Base-by-base conservation (phyloP, 2,329 filamentous ascomycete species). In the Penicillium italicum region DNA sequence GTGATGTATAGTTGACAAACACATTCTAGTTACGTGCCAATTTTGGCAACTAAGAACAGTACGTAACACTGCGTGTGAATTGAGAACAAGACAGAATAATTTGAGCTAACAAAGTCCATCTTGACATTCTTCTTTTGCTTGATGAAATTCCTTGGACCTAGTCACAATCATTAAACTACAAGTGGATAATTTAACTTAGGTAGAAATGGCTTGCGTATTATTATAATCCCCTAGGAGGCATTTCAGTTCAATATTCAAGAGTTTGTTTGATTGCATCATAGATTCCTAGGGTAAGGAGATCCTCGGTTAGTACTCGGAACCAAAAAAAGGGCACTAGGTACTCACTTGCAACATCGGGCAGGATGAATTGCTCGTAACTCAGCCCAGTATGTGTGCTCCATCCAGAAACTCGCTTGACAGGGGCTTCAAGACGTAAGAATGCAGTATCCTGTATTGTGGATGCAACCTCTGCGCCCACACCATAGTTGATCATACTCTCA, bases 401-500 rank as follows among this genome's bases (percentile, higher is more conserved):
- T n/a, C 92, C 91, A 4, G 90, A 89, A 5, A 97, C 87, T 47
- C 92, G 83, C 62, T 86, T 84, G 8, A 97, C 89, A 0, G 92
- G 92, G 5, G 92, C 91, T 68, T 96, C 91, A 28, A 97, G 76
- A 4, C 87, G 81, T 60, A 94, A 71, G 70, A 97, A 97, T 0
- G 91, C 93, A 53, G 88, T 85, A 63, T 94, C 90, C 71, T 96
- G 91, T 49, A 97, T 89, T 1, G 89, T 89, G 0, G 91, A 90
- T 1, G 92, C 90, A 0, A 97, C 87, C 69, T 96, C 91, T 5
- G 92, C 91, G 2, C 92, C 92, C 16, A 96, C 84, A 14, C 92
- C 92, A 7, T 89, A 89, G 66, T 96, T 96, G 61, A 92, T 82
- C 88, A 94, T 95, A 55, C 90, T 87, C 75, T 97, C 92, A 69